These are phyloP conservation scores for Medicago lupulina DNA, from an alignment of 306 rosid genomes.

Conservation along the genomic window DNA sequence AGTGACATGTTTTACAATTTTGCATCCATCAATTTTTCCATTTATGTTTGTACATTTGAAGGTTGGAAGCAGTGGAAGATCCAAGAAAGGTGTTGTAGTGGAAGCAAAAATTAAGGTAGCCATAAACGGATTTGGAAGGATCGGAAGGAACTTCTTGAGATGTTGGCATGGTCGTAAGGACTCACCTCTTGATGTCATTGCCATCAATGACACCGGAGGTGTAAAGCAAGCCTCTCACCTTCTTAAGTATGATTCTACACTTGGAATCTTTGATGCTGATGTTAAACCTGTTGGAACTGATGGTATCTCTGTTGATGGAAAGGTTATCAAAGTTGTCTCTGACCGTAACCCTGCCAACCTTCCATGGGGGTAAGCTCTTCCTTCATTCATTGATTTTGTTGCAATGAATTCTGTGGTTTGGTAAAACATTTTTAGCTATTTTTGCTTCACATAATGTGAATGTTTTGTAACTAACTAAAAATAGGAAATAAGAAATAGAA, in stretches of 20 bases:
- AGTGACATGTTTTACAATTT: conserved; percentile 11
- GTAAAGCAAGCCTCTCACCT: conserved; percentile 98
- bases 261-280: conserved; percentile 91
- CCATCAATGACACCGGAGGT: conserved; percentile 96
- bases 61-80: conserved; percentile 68
- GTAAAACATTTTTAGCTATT: background rate
- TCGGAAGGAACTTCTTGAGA: conserved; percentile 95
- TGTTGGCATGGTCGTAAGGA: conserved; percentile 99
- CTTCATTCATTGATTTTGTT: background rate
- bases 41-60: conserved; percentile 36
- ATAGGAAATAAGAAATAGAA: too few species aligned
- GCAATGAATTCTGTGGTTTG: background rate
- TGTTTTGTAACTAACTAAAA: background rate
- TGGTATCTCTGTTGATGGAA: conserved; percentile 88
- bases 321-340: conserved; percentile 86
- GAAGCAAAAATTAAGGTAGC: conserved; percentile 96
- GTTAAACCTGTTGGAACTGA: conserved; percentile 79
- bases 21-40: background rate
- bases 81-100: conserved; percentile 58
- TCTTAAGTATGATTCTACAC: conserved; percentile 96
- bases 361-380: conserved; percentile 85
- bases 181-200: conserved; percentile 90
- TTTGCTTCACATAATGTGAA: background rate
- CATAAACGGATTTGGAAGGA: conserved; percentile 93
- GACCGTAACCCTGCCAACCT: conserved; percentile 78